Evolutionary conservation across 345 rosid genomes (phyloP).

Genomic region (Acer campestre): DNA sequence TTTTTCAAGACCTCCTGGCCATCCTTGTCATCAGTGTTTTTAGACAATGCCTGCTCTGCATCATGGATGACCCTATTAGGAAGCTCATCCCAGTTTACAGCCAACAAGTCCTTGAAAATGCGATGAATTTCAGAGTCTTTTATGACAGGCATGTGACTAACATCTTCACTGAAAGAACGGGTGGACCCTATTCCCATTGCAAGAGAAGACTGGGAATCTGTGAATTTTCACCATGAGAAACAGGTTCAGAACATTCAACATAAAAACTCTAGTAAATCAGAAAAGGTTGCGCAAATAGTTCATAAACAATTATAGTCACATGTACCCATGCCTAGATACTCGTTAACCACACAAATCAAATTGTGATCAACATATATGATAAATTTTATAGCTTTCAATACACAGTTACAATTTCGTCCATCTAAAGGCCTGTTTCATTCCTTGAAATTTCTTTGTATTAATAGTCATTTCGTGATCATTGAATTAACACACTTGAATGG

Average conservation of each 20-base stretch:
- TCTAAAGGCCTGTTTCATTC: not conserved
- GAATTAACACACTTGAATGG: not conserved
- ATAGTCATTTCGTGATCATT: not conserved
- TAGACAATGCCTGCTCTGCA: conserved; percentile 62
- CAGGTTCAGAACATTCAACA: conserved; percentile 13
- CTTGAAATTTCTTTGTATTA: not conserved
- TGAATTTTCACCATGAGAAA: conserved; percentile 12
- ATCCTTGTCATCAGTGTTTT: conserved; percentile 62
- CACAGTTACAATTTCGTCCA: not conserved
- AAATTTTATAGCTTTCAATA: not conserved
- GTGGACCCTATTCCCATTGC: conserved; percentile 45
- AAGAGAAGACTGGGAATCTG: conserved; percentile 50
- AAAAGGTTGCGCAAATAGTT: not conserved
- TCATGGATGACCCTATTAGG: conserved; percentile 49
- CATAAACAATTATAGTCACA: not conserved
- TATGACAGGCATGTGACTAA: conserved; percentile 66
- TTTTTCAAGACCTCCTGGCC: conserved; percentile 74
- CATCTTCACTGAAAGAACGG: conserved; percentile 64
- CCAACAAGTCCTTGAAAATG: conserved; percentile 86
- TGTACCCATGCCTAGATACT: not conserved
- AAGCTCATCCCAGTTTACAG: conserved; percentile 75
- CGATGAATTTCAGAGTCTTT: conserved; percentile 52
- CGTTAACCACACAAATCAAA: not conserved
- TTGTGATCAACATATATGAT: not conserved
- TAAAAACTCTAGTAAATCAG: not conserved